These are phyloP conservation scores for Galium porrigens DNA, from an alignment of 305 asterid species.

Conservation along the genomic window DNA sequence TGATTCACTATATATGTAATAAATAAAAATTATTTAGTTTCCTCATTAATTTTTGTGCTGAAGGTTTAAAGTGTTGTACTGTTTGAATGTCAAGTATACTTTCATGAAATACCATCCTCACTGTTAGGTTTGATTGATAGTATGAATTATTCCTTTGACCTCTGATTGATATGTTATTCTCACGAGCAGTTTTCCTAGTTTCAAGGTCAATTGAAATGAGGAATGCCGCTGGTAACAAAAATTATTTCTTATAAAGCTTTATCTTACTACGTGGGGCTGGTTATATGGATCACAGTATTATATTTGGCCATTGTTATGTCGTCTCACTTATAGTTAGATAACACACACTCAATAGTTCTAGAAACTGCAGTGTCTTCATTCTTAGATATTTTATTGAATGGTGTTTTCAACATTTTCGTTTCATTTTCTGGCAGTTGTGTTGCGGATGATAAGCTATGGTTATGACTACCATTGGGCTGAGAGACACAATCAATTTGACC, in stretches of 20 bases:
- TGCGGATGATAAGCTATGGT: slow-evolving; percentile 97
- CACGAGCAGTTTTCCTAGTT: background rate
- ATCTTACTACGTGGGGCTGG: background rate
- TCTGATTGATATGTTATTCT: background rate
- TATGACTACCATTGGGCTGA: slow-evolving; percentile 85
- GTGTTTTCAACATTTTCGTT: background rate
- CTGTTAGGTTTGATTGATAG: background rate
- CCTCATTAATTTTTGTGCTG: background rate
- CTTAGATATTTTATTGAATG: background rate
- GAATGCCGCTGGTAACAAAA: background rate
- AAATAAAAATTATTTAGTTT: background rate
- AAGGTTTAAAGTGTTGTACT: background rate
- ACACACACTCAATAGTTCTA: background rate
- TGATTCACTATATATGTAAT: background rate
- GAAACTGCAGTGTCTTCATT: background rate
- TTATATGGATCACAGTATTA: background rate
- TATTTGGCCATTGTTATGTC: no score
- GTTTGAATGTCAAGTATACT: background rate
- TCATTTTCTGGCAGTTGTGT: slow-evolving; percentile 48
- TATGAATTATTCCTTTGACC: background rate
- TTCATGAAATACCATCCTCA: background rate
- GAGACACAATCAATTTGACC: slow-evolving; percentile 40
- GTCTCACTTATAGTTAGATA: no score
- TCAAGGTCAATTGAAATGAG: background rate
- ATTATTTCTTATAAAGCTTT: background rate